Evolutionary conservation across 148 eudicot genomes (phyloP).

Genomic region (Talinum fruticosum): DNA sequence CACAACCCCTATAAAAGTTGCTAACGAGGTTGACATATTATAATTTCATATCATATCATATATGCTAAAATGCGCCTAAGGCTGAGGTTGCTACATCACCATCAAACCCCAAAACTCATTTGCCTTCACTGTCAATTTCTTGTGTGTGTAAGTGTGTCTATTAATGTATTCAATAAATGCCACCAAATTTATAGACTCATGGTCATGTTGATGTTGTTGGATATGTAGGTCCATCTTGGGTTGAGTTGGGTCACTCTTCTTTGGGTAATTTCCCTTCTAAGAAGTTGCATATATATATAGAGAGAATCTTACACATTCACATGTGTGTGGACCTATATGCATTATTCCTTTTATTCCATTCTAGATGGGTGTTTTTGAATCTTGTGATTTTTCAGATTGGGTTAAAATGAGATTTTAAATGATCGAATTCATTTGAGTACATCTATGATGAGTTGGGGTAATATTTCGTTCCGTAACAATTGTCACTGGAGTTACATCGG

Average conservation of each 20-base stretch:
- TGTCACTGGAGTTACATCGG: too few species aligned
- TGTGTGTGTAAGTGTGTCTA: background rate
- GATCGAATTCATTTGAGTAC: too few species aligned
- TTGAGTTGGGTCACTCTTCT: conserved; percentile 24
- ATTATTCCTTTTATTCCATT: background rate
- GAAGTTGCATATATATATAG: conserved; percentile 6
- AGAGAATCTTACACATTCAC: conserved; percentile 32
- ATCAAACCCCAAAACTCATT: conserved; percentile 15
- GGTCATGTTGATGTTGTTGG: conserved; percentile 18
- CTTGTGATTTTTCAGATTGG: background rate
- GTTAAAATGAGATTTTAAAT: too few species aligned
- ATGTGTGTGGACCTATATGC: conserved; percentile 21
- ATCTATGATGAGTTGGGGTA: too few species aligned
- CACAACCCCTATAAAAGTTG: conserved; percentile 41
- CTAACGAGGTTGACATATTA: conserved; percentile 44
- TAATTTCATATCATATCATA: conserved; percentile 8
- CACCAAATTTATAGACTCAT: conserved; percentile 30
- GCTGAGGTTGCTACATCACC: conserved; percentile 22
- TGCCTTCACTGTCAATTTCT: conserved; percentile 21
- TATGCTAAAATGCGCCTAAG: conserved; percentile 27
- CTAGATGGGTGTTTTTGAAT: background rate
- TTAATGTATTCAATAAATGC: conserved; percentile 28
- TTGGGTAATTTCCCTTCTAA: conserved; percentile 20
- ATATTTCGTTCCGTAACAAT: too few species aligned
- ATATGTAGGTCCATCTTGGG: conserved; percentile 31